Base-by-base conservation (phyloP, 805 yeast species). In the Candida krabiensis region DNA sequence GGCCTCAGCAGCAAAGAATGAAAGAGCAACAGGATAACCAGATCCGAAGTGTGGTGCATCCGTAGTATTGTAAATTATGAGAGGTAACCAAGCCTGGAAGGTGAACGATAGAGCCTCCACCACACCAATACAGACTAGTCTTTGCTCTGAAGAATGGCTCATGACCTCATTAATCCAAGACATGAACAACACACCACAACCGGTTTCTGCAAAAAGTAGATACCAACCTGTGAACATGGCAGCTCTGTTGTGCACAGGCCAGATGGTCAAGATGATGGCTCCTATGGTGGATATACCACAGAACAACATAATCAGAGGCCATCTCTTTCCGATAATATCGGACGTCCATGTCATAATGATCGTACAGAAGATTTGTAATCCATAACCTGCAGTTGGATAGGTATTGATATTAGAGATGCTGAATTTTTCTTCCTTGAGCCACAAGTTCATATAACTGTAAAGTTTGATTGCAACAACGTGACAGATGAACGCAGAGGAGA, bases 311-410 rank as follows among this genome's bases (percentile, higher is more conserved):
- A 59, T 58, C n/a, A 56, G 29, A 8, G 58, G 49, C 46, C 61
- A 60, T 43, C 64, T 42, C 28, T 46, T 44, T 15, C 58, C 55
- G 38, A 53, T 44, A 16, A 48, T 49, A 38, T 61, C 66, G 12
- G 64, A 58, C 9, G 56, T 35, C 46, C 54, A 51, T 4, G 64
- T 50, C 30, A 53, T 40, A 26, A 54, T 31, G 35, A 54, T 44
- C 2, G 60, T 56, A 25, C 52, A 44, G 9, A 61, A 43, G 14
- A 61, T 47, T 26, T 60, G 58, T 13, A 56, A 38, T 17, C 56
- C 66, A 30, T 55, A 60, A 8, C 60, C 60, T 11, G 58, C 66
- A 4, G 67, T 60, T 33, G 68, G 67, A 31, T 58, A 57, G 7
- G 45, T 42, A 40, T 63, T 63, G 17, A 57, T 48, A 24, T 59